Base-by-base conservation (phyloP, 495 filamentous ascomycete species). In the Corynascus novoguineensis region DNA sequence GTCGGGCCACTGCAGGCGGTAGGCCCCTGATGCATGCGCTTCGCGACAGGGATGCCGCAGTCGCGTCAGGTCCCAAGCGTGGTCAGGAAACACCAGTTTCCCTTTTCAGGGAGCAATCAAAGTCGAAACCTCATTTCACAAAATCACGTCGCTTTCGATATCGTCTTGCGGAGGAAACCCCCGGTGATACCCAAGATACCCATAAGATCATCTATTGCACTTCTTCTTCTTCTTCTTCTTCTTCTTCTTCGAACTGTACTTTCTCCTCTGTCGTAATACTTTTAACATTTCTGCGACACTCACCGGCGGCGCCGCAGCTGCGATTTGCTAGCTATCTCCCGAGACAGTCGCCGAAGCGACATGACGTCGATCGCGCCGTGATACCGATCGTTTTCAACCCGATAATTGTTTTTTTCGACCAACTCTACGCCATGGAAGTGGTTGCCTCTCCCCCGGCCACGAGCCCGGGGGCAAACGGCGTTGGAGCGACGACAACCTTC, bases 391-490 rank as follows among this genome's bases (percentile, higher is more conserved):
- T 12, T 35, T 22, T 46, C 35, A 40, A 24, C 21, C 15, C 48
- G 24, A 41, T 29, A 47, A n/a, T 35, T 21, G 6, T 21, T 24
- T 46, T 55, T 38, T 15, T 27, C 15, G 29, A 53, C 27, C 31
- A 42, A 34, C 9, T 17, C 27, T 41, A 47, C 66, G 68, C 62
- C 55, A 80, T 80, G 77, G 79, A 81, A 64, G 68, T 68, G 53
- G 71, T 71, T 63, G 71, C 66, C 51, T 64, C 76, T 54, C 62
- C 75, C 53, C 64, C 67, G 63, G 66, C 71, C 59, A 65, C 75
- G 42, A 69, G 64, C 57, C 65, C 72, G 35, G 70, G 65, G 38
- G 27, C 73, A 22, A 78, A 78, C 62, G 75, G 75, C 65, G 64
- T 72, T 34, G 59, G n/a, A n/a, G n/a, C 71, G 41, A 59, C 72